Evolutionary conservation across 139 green algal species (phyloP), one percentile per base, ranked within the genome.

Genomic region (Chlorokybus atmophyticus): DNA sequence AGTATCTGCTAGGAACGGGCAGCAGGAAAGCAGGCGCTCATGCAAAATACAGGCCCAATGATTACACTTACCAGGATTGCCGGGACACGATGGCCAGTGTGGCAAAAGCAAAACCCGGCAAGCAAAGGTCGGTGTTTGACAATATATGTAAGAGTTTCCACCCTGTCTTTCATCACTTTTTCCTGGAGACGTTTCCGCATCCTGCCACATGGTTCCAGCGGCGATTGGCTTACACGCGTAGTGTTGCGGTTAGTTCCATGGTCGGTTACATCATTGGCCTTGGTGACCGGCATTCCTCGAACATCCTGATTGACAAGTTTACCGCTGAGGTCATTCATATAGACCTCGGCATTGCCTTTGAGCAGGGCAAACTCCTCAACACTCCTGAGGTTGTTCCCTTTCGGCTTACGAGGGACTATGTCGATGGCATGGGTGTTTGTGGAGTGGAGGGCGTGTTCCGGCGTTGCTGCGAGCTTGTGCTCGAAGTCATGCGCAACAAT

Each of bases 281-380:
- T 51, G 90, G 68, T 0, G 83, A 97, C 67, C 71, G 90, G 1
- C 90, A 98, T 76, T 64, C 49, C 5, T 66, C 71, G 65, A 98
- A 98, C 76, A 92, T 98, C 31, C 80, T 98, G 51, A 59, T 98
- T 19, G 71, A 94, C 55, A 56, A 59, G 10, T 28, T 39, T 40
- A 89, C 77, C 7, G 87, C 83, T 2, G 85, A 90, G 64, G 59
- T 97, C 41, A 78, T 96, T 61, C 90, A 98, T 77, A 97, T 98
- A 29, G 90, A 98, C 77, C 81, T 98, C 40, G 90, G 90, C 29
- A 79, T 98, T 3, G 91, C 90, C 0, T 98, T 98, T 67, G 90
- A 98, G 68, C 87, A 94, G 64, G 87, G 84, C 23, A 24, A 58
- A 55, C 42, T 72, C 41, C 77, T 96, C 8, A 79, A 75, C 39